Evolutionary conservation across 2,329 filamentous ascomycete species (phyloP).

Genomic region (Leptographium wingfieldii): DNA sequence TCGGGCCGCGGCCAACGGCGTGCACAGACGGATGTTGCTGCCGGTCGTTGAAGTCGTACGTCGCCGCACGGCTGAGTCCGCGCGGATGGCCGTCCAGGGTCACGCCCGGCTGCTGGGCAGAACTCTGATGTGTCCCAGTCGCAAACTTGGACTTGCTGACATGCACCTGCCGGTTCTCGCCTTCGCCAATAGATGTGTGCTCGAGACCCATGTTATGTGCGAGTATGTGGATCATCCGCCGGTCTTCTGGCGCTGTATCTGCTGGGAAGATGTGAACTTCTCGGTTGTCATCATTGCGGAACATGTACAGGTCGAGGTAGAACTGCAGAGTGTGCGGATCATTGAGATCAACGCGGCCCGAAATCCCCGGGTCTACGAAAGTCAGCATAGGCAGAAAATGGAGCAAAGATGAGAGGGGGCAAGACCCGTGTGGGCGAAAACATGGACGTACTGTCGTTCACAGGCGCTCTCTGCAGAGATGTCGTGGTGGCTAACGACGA

Average conservation of each 20-base stretch:
- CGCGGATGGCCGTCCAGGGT: slow-evolving; percentile 68
- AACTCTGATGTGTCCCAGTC: slow-evolving; percentile 22
- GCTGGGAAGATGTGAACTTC: slow-evolving; percentile 78
- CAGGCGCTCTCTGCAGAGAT: slow-evolving; percentile 2
- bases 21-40: slow-evolving; percentile 24
- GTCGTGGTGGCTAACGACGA: slow-evolving; percentile 46
- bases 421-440: neutral
- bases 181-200: slow-evolving; percentile 79
- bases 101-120: slow-evolving; percentile 51
- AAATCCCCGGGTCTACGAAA: slow-evolving; percentile 32
- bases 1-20: slow-evolving; percentile 67
- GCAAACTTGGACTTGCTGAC: slow-evolving; percentile 57
- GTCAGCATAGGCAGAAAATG: slow-evolving; percentile 1
- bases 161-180: slow-evolving; percentile 79
- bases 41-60: slow-evolving; percentile 82
- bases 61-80: slow-evolving; percentile 84
- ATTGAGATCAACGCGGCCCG: slow-evolving; percentile 60
- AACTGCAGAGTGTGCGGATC: slow-evolving; percentile 77
- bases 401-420: neutral
- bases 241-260: slow-evolving; percentile 67
- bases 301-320: slow-evolving; percentile 81
- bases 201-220: slow-evolving; percentile 90
- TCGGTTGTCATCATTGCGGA: slow-evolving; percentile 57
- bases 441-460: slow-evolving; percentile 4
- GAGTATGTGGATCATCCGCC: slow-evolving; percentile 83